Evolutionary conservation across 1,284 basidiomycete species (phyloP), one percentile per base, ranked within the genome.

Genomic region (Microbotryum lychnidis-dioicae): DNA sequence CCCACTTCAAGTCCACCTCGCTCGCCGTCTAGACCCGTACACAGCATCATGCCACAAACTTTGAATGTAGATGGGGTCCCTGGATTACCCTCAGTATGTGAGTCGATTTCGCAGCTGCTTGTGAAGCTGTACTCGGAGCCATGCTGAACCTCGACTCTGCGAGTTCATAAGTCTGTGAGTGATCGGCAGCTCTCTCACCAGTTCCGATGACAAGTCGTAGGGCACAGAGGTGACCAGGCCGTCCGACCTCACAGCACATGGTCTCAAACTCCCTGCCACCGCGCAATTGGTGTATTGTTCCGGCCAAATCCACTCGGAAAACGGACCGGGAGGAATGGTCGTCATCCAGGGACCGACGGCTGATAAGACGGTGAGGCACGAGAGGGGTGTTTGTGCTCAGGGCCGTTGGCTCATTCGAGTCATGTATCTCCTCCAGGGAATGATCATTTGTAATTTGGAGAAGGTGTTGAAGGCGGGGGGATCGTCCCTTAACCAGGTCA

Each of bases 401-500:
- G 2, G 31, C 5, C 51, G n/a, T 10, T 14, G n/a, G 25, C 51
- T 29, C 16, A 27, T 10, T 7, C 10, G 51, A 9, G 6, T 31
- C 4, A 33, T 50, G 12, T 23, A 21, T n/a, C 3, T 53, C 51
- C 51, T 53, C n/a, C 18, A 33, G 51, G 16, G n/a, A 25, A 9
- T 53, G 27, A 31, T 53, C 31, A 53, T 53, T 20, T 27, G 33
- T 14, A 53, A 53, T 23, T 33, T 53, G n/a, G 51, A 53, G 25
- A 53, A 29, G 31, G 51, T 53, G 3, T 53, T 53, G 51, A 53
- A 53, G 25, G 51, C 51, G 12, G 51, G 51, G 12, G 51, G 51
- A 25, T 53, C 51, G 9, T 53, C 51, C 10, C 33, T 53, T 12
- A 16, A 16, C 10, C 51, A 53, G 48, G 48, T n/a, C 18, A 50